phyloP scores from a whole-genome alignment of 2,329 filamentous ascomycete genomes.

The Colletotrichum gigasporum region DNA sequence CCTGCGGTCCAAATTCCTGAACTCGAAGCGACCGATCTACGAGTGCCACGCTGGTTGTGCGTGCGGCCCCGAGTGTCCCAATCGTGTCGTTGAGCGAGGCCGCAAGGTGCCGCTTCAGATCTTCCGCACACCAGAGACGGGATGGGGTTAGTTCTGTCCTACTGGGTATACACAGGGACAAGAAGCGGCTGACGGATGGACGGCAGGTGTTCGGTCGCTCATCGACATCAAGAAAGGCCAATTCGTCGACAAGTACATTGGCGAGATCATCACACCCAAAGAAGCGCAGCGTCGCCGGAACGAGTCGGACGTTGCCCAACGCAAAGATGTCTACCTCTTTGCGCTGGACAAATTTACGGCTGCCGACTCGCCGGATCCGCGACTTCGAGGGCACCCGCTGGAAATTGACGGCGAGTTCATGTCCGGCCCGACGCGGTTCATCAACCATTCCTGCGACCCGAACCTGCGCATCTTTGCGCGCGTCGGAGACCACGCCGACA shows the following conservation, averaged over 20 bases:
- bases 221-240: slow-evolving; percentile 75
- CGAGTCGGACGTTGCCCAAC: slow-evolving; percentile 61
- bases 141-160: slow-evolving; percentile 71
- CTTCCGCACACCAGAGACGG: slow-evolving; percentile 76
- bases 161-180: background rate
- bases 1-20: slow-evolving; percentile 60
- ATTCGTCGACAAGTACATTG: slow-evolving; percentile 83
- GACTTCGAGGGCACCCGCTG: slow-evolving; percentile 64
- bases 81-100: slow-evolving; percentile 80
- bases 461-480: slow-evolving; percentile 84
- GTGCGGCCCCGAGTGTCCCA: slow-evolving; percentile 73
- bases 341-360: slow-evolving; percentile 83
- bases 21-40: slow-evolving; percentile 73
- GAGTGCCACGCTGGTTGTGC: slow-evolving; percentile 80
- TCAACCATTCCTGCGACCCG: slow-evolving; percentile 84
- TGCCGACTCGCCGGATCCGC: slow-evolving; percentile 61
- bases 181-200: background rate
- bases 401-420: slow-evolving; percentile 79
- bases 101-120: slow-evolving; percentile 77
- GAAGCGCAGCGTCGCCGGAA: slow-evolving; percentile 74
- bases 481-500: slow-evolving; percentile 79
- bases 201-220: slow-evolving; percentile 69
- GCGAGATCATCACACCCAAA: slow-evolving; percentile 70
- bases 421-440: slow-evolving; percentile 82
- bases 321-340: slow-evolving; percentile 84